Evolutionary conservation across 768 basidiomycete genomes (phyloP).

Genomic region (Boletus patriciae): DNA sequence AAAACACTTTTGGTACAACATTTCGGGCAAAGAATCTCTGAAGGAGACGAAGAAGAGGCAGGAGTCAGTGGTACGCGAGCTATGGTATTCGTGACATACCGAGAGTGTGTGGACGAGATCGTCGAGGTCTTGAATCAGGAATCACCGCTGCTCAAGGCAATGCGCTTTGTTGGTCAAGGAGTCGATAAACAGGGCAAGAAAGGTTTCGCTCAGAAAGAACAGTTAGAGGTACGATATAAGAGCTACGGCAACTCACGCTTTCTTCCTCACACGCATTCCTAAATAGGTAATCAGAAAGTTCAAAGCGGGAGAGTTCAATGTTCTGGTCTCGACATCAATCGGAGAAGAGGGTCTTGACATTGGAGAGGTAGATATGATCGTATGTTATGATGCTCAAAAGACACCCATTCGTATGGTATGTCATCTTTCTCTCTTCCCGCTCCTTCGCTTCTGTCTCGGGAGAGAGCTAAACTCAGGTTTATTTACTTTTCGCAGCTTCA

Average conservation of each 20-base stretch:
- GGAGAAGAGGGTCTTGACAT: conserved; percentile 99
- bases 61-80: conserved; percentile 55
- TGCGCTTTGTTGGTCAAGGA: conserved; percentile 89
- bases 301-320: conserved; percentile 84
- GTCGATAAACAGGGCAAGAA: conserved; percentile 81
- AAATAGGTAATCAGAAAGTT: conserved; percentile 81
- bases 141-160: conserved; percentile 74
- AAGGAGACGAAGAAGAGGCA: conserved; percentile 37
- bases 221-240: conserved; percentile 66
- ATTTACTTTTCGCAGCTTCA: conserved; percentile 63
- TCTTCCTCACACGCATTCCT: conserved; percentile 10
- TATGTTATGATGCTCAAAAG: conserved; percentile 97
- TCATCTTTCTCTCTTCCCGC: neutral
- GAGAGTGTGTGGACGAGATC: conserved; percentile 90
- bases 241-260: neutral
- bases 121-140: conserved; percentile 77
- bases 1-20: conserved; percentile 74
- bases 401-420: conserved; percentile 94
- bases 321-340: conserved; percentile 93
- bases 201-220: conserved; percentile 89
- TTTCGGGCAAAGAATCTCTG: conserved; percentile 50
- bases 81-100: conserved; percentile 94
- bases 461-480: conserved; percentile 2
- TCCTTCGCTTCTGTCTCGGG: neutral
- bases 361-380: conserved; percentile 92